Evolutionary conservation across 2,329 filamentous ascomycete genomes (phyloP).

Genomic region (Claviceps cyperi): DNA sequence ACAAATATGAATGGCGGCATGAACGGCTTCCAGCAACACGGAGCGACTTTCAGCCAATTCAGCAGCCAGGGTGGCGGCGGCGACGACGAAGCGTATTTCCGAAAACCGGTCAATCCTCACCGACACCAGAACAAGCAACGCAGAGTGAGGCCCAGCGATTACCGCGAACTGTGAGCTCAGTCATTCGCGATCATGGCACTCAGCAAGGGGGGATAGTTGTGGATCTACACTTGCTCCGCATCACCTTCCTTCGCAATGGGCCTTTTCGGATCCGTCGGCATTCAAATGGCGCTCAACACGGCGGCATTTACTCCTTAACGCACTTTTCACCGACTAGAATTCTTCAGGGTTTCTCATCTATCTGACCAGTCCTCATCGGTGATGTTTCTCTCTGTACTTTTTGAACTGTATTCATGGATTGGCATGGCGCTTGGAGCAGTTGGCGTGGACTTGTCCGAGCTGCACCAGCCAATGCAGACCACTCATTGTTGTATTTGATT

Average conservation of each 20-base stretch:
- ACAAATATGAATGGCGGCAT: conserved; percentile 8
- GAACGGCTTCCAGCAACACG: conserved; percentile 20
- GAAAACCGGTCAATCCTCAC: conserved; percentile 90
- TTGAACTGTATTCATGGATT: background rate
- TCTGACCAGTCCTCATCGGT: no score
- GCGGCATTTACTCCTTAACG: no score
- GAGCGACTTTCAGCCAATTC: conserved; percentile 30
- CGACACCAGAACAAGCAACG: conserved; percentile 72
- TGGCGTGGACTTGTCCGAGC: background rate
- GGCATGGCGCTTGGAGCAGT: background rate
- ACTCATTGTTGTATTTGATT: background rate
- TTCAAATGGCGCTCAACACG: no score
- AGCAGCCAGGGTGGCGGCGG: conserved; percentile 26
- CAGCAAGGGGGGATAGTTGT: background rate
- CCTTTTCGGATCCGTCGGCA: no score
- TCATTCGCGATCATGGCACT: no score
- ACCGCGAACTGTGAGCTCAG: conserved; percentile 55
- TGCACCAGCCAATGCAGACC: background rate
- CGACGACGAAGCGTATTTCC: conserved; percentile 80
- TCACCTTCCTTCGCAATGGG: no score
- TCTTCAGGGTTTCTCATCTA: no score
- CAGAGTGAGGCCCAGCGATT: conserved; percentile 76
- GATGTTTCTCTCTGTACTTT: background rate
- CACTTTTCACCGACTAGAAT: background rate
- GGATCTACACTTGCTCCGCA: no score